Evolutionary conservation across 225 moss, liverwort and hornwort genomes (phyloP).

Genomic region (Bryum argenteum): DNA sequence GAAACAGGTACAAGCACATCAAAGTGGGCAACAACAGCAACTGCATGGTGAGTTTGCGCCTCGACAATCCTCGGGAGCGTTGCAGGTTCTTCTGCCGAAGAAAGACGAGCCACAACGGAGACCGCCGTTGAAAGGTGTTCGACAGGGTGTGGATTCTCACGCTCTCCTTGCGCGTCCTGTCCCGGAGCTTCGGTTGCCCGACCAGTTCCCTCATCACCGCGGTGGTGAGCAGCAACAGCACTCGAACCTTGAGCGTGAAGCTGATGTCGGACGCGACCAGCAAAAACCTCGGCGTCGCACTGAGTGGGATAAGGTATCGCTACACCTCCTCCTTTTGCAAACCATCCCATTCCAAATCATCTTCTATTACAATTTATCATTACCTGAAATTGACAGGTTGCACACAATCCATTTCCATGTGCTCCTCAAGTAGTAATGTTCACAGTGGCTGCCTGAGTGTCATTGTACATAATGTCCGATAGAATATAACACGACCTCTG

Average conservation of each 20-base stretch:
- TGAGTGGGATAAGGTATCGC: conserved; percentile 55
- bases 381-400: no score
- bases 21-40: conserved; percentile 45
- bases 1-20: conserved; percentile 43
- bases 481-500: no score
- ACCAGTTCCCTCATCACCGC: conserved; percentile 57
- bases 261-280: conserved; percentile 33
- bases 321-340: not conserved
- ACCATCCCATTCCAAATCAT: no score
- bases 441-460: not conserved
- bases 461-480: not conserved
- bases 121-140: conserved; percentile 40
- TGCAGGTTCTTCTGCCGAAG: conserved; percentile 50
- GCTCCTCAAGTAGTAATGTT: no score
- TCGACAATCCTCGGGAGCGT: conserved; percentile 44
- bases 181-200: conserved; percentile 60
- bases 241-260: conserved; percentile 28
- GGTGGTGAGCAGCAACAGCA: conserved; percentile 35
- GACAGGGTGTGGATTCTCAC: conserved; percentile 46
- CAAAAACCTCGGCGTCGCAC: conserved; percentile 43
- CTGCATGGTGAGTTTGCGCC: conserved; percentile 41
- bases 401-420: no score
- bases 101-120: conserved; percentile 61
- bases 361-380: no score
- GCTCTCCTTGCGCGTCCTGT: conserved; percentile 40